Percentiles rank a stretch among this genome's conserved stretches.
These are phyloP conservation scores for Planoprotostelium fungivorum DNA, from an alignment of 78 protist species.

Conservation along the genomic window DNA sequence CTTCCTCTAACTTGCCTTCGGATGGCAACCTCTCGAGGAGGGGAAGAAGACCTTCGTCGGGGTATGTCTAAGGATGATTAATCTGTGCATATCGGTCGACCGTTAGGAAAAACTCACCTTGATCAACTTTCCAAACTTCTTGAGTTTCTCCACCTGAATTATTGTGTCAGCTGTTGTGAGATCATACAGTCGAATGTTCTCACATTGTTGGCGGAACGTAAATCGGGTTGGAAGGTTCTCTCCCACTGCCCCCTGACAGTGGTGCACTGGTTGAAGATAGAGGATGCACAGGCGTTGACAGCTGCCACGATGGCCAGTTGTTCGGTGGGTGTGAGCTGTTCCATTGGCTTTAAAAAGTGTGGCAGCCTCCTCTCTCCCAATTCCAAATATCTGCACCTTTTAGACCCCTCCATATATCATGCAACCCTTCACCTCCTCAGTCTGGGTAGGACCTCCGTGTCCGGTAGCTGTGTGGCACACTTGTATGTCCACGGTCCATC, in stretches of 20 bases:
- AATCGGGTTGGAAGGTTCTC: neutral
- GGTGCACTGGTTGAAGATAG: neutral
- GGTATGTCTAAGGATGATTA: no score
- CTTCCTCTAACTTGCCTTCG: neutral
- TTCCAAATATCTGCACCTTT: neutral
- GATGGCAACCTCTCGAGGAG: neutral
- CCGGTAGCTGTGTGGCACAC: neutral
- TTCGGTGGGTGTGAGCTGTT: neutral
- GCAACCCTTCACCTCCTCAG: neutral
- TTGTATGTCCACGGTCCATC: neutral
- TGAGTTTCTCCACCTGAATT: neutral
- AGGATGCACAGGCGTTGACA: neutral
- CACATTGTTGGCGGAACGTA: neutral
- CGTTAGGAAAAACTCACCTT: neutral
- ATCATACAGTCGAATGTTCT: neutral
- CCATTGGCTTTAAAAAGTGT: neutral
- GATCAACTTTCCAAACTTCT: neutral
- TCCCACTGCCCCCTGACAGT: neutral
- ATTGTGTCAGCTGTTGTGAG: neutral
- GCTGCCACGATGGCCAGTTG: neutral
- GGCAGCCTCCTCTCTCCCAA: neutral
- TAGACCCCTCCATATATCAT: neutral
- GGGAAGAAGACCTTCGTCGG: neutral
- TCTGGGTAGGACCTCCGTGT: neutral
- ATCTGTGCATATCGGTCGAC: neutral